These are phyloP conservation scores for Plasmopara halstedii DNA, from an alignment of 352 stramenopile species.

Conservation along the genomic window DNA sequence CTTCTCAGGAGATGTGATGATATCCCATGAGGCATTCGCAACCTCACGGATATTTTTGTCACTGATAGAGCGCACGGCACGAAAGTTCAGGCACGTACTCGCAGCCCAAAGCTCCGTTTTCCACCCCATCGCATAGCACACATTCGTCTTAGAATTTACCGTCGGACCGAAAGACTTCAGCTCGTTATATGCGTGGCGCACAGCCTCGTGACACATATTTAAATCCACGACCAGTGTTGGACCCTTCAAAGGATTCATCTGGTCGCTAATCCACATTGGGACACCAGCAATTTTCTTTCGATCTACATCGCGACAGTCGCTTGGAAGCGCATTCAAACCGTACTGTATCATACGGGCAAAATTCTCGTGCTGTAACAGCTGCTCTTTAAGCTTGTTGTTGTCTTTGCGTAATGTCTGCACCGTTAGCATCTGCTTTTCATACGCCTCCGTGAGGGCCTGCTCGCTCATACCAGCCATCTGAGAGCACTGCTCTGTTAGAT, in stretches of 20 bases:
- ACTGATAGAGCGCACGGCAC: constrained; percentile 44
- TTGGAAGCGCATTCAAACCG: constrained; percentile 66
- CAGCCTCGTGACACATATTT: constrained; percentile 69
- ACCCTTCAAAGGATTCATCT: constrained; percentile 72
- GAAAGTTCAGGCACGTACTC: constrained; percentile 69
- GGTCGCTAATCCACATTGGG: constrained; percentile 73
- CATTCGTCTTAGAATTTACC: constrained; percentile 78
- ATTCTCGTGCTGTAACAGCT: constrained; percentile 76
- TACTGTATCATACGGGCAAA: constrained; percentile 83
- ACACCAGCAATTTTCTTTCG: constrained; percentile 69
- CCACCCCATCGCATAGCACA: constrained; percentile 83
- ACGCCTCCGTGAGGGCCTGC: constrained; percentile 66
- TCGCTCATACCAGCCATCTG: constrained; percentile 79
- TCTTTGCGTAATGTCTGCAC: constrained; percentile 74
- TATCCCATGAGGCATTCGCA: constrained; percentile 68
- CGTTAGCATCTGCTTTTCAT: constrained; percentile 78
- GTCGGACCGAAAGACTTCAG: constrained; percentile 65
- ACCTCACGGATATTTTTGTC: constrained; percentile 71
- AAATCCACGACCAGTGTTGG: constrained; percentile 69
- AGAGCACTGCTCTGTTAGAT: constrained; percentile 69
- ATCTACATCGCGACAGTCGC: constrained; percentile 67
- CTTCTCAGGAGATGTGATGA: constrained; percentile 78
- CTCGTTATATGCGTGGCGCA: constrained; percentile 73
- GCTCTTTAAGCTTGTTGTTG: constrained; percentile 81
- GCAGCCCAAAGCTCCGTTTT: constrained; percentile 78